A percentile compares a stretch with the other conserved stretches of the same genome.
Evolutionary conservation across 805 yeast species (phyloP).

Genomic region (Komagataella pseudopastoris): DNA sequence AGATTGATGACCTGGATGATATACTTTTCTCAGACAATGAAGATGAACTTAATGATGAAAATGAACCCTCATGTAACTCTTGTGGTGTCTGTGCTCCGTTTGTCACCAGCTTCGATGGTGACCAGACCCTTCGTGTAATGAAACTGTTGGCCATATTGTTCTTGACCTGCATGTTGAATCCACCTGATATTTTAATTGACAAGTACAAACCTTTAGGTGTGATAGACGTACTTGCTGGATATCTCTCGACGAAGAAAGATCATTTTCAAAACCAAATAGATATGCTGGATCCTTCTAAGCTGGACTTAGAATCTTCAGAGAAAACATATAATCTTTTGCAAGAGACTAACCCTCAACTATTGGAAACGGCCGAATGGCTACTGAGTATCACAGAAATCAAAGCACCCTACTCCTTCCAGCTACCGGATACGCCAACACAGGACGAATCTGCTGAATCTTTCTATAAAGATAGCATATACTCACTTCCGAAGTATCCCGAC

Average conservation of each 20-base stretch:
- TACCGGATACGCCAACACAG: background rate
- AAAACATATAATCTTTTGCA: background rate
- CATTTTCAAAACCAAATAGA: background rate
- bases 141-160: constrained; percentile 29
- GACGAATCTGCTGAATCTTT: background rate
- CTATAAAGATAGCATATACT: background rate
- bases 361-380: constrained; percentile 1
- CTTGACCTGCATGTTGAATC: constrained; percentile 25
- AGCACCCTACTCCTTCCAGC: background rate
- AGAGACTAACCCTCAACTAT: background rate
- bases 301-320: background rate
- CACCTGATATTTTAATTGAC: constrained; percentile 37
- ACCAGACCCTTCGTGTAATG: constrained; percentile 21
- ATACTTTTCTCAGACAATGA: constrained; percentile 6
- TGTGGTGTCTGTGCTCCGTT: constrained; percentile 28
- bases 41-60: constrained; percentile 16
- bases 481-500: background rate
- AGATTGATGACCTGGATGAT: constrained; percentile 8
- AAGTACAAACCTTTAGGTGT: constrained; percentile 41
- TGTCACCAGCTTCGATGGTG: constrained; percentile 31
- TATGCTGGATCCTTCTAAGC: background rate
- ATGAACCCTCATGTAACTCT: constrained; percentile 21
- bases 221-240: constrained; percentile 26
- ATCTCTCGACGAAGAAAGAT: constrained; percentile 5
- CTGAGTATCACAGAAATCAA: background rate